phyloP scores from a whole-genome alignment of 129 eudicot genomes.

The Silybum marianum region DNA sequence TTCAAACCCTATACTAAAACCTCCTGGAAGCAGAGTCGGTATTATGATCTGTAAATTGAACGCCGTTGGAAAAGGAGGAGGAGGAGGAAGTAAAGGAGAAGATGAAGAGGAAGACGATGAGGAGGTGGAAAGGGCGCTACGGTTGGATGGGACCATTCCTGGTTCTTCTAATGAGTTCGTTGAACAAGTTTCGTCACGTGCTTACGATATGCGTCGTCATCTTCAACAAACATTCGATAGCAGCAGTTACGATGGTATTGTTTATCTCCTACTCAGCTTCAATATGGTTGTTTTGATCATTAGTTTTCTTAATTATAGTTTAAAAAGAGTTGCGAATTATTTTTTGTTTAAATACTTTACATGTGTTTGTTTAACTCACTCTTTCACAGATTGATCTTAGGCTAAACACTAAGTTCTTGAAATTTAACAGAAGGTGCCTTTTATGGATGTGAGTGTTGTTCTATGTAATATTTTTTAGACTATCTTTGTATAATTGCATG shows the following conservation, averaged over 20 bases:
- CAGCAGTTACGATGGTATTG: conserved; percentile 89
- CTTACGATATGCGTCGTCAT: conserved; percentile 92
- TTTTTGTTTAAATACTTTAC: neutral
- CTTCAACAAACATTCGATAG: conserved; percentile 80
- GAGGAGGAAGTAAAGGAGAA: conserved; percentile 23
- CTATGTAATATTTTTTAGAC: neutral
- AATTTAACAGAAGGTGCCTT: neutral
- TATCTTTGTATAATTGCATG: neutral
- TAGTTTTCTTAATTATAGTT: neutral
- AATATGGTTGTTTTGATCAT: neutral
- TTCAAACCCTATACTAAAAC: conserved; percentile 27
- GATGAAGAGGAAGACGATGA: conserved; percentile 47
- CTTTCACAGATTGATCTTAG: conserved; percentile 2
- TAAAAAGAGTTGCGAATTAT: too few relatives aligned
- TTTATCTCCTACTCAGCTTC: neutral
- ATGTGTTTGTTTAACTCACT: neutral
- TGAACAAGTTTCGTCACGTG: conserved; percentile 88
- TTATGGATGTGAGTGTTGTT: conserved; percentile 2
- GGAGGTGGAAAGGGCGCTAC: conserved; percentile 80
- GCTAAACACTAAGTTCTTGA: conserved; percentile 5
- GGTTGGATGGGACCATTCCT: conserved; percentile 91
- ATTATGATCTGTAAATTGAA: conserved; percentile 33
- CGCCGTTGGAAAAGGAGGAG: conserved; percentile 23
- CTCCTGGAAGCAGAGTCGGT: conserved; percentile 17
- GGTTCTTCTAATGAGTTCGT: conserved; percentile 84